Evolutionary conservation across 225 moss, liverwort and hornwort genomes (phyloP).

Genomic region (Antitrichia curtipendula): DNA sequence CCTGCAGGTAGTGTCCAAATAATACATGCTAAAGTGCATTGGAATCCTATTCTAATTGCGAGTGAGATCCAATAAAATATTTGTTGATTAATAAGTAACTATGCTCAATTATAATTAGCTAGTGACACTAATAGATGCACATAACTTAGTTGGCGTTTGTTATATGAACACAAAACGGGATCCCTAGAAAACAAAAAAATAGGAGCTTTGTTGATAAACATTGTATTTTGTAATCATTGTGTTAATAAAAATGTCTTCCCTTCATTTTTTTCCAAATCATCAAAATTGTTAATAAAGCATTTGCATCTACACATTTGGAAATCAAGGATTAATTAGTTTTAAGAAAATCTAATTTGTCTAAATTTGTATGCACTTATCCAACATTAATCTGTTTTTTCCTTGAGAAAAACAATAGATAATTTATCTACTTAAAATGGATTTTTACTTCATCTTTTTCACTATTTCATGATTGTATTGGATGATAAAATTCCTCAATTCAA

Average conservation of each 20-base stretch:
- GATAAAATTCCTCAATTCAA: not conserved
- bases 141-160: fast-evolving
- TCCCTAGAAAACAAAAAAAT: fast-evolving
- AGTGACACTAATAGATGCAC: fast-evolving
- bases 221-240: not conserved
- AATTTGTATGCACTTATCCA: not conserved
- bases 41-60: fast-evolving
- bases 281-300: not conserved
- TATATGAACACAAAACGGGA: not conserved
- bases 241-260: not conserved
- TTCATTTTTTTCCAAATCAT: not conserved
- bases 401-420: not conserved
- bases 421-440: not conserved
- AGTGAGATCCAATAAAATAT: fast-evolving
- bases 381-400: no score
- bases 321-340: not conserved
- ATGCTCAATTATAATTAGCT: not conserved
- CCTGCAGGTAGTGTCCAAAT: fast-evolving
- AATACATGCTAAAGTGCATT: fast-evolving
- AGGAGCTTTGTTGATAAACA: not conserved
- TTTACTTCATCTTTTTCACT: not conserved
- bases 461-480: not conserved
- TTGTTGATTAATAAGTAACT: no score
- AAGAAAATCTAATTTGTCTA: not conserved
- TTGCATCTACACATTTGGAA: not conserved